Evolutionary conservation across 805 yeast genomes (phyloP), one percentile per base, ranked within the genome.

Genomic region (Metschnikowia gruessii): DNA sequence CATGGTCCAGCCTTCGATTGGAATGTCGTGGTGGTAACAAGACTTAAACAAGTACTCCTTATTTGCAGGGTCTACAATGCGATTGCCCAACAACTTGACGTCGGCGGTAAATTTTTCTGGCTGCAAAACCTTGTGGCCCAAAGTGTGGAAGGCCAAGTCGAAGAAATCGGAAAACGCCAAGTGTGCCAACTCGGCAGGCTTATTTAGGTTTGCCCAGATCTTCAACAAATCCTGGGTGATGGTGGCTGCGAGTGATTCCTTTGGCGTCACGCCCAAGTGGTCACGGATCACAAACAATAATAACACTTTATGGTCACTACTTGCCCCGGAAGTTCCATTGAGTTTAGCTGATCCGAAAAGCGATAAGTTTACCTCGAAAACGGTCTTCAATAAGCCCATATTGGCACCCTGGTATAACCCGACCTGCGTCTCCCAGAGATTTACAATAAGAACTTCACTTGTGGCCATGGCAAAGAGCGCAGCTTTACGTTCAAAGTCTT

Each of bases 361-460:
- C 2, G 94, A 79, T 54, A 94, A 70, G 64, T 94, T 92, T 28
- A 94, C 99, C 62, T 94, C 99, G 68, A 94, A 90, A 3, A 94
- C 99, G 0, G 99, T 94, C 62, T 91, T 91, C 55, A 94, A 74
- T 37, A 94, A 70, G 1, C 94, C 98, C 96, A 94, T 86, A 61
- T 94, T 94, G 19, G 97, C 97, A 43, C 99, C 99, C 64, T 92
- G 97, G 62, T 94, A 94, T 36, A 94, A 74, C 9, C 99, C 99
- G 46, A 94, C 90, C 66, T 94, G 99, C 57, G 88, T 86, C 64
- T 94, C 99, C 97, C 98, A 94, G 61, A 92, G 81, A 65, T 94
- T 94, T 36, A 94, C 85, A 50, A 94, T 89, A 56, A 94, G 74
- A 4, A 91, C 82, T 61, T 94, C 98, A 13, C 94, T 82, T 0